A percentile compares a stretch with the other conserved stretches of the same genome.
Evolutionary conservation across 306 rosid species (phyloP).

Genomic region (Cotoneaster glaucophyllus): DNA sequence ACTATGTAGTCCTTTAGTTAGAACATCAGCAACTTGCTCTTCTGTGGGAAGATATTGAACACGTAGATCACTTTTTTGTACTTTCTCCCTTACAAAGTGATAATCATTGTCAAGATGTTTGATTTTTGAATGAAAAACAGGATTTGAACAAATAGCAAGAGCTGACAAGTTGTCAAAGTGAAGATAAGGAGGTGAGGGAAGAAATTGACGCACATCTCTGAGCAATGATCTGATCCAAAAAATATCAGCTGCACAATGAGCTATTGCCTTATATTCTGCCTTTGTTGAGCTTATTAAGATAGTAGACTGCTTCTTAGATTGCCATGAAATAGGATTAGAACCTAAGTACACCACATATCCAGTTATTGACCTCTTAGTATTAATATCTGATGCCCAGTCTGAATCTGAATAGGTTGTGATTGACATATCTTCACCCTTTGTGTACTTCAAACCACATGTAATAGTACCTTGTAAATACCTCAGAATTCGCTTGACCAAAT

Average conservation of each 20-base stretch:
- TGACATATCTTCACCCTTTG: neutral
- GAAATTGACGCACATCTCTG: neutral
- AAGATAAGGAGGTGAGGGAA: no score
- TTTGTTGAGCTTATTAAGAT: neutral
- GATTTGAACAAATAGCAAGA: fast-evolving
- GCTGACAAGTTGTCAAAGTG: neutral
- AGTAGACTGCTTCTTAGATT: neutral
- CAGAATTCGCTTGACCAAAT: neutral
- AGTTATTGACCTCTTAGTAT: neutral
- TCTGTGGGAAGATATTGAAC: neutral
- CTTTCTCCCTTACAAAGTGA: neutral
- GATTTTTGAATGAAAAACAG: neutral
- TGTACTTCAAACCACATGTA: neutral
- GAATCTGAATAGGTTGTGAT: neutral
- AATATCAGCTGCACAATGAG: neutral
- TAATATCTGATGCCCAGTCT: neutral
- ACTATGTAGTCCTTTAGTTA: neutral
- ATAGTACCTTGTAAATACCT: neutral
- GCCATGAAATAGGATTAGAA: neutral
- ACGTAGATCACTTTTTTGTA: neutral
- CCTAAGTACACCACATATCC: neutral
- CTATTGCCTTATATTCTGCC: neutral
- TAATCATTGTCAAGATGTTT: neutral
- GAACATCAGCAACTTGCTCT: neutral
- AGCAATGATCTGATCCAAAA: neutral